A percentile compares a stretch with the other conserved stretches of the same genome.
Conservation (phyloP, 176 grass and related monocot genomes). For the Typha latifolia region DNA sequence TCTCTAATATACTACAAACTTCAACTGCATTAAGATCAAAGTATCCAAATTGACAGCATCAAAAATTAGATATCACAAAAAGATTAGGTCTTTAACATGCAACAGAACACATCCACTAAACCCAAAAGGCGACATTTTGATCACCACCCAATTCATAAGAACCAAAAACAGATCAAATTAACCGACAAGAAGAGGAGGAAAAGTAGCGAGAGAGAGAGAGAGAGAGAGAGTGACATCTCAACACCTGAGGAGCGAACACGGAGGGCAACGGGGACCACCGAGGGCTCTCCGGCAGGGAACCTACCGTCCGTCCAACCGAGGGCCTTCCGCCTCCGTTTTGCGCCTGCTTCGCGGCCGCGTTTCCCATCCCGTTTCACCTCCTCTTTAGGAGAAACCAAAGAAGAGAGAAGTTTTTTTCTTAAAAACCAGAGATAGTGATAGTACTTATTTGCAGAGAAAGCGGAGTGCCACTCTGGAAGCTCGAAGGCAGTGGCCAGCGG, state of each 20-base stretch:
- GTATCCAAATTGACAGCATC: too few species aligned
- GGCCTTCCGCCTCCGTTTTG: neutral
- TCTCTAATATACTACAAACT: too few species aligned
- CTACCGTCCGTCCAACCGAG: neutral
- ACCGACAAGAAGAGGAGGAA: neutral
- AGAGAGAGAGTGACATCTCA: neutral
- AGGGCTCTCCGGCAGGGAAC: neutral
- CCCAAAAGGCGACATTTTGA: too few species aligned
- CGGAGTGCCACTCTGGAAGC: neutral
- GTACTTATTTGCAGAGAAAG: neutral
- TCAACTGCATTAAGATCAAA: too few species aligned
- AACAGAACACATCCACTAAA: too few species aligned
- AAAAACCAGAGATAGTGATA: neutral
- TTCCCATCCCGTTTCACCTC: neutral
- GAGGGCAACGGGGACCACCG: neutral
- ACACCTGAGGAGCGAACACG: constrained; percentile 16
- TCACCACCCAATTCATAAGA: too few species aligned
- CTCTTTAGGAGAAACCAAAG: neutral
- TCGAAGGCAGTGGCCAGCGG: too few species aligned
- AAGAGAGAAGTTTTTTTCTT: neutral
- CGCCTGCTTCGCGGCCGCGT: neutral
- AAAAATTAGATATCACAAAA: too few species aligned
- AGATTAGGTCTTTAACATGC: too few species aligned
- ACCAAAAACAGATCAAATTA: neutral
- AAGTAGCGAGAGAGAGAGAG: too few species aligned